A percentile compares a stretch with the other conserved stretches of the same genome.
Conservation (phyloP, 805 yeast species). For the Candida verbasci region DNA sequence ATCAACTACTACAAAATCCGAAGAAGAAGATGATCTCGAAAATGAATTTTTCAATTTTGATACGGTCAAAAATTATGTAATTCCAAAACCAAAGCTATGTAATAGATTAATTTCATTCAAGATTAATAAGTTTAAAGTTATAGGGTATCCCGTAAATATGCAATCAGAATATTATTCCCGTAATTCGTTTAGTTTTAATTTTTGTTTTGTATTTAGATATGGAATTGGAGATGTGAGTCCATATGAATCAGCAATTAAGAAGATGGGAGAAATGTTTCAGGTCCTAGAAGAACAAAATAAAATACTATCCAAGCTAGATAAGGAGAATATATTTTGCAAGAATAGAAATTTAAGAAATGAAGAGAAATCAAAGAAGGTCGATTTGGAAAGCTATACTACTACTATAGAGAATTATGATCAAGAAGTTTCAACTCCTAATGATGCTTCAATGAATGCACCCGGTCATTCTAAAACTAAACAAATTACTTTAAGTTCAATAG, state of each 20-base stretch:
- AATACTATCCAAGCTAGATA: conserved; percentile 53
- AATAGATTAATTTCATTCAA: conserved; percentile 74
- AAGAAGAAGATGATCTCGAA: conserved; percentile 12
- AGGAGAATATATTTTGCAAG: conserved; percentile 38
- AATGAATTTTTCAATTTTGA: conserved; percentile 66
- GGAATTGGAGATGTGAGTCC: conserved; percentile 71
- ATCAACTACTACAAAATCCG: conserved; percentile 17
- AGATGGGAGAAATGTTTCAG: conserved; percentile 84
- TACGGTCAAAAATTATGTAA: conserved; percentile 80
- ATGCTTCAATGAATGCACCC: conserved; percentile 10
- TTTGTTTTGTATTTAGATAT: conserved; percentile 86
- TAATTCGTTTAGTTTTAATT: conserved; percentile 88
- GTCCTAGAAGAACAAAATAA: conserved; percentile 88
- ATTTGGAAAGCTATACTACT: conserved; percentile 3
- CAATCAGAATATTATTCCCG: conserved; percentile 74
- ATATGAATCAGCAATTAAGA: conserved; percentile 77
- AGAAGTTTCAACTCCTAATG: conserved; percentile 1
- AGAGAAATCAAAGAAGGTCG: neutral
- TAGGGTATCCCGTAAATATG: conserved; percentile 87
- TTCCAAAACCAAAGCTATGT: conserved; percentile 91
- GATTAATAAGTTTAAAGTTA: conserved; percentile 62
- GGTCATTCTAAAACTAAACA: conserved; percentile 20
- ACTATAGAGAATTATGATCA: neutral
- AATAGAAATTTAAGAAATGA: neutral
- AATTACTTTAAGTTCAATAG: conserved; percentile 45